phyloP scores from a whole-genome alignment of 169 alveolate genomes.

The Plasmodium fragile region DNA sequence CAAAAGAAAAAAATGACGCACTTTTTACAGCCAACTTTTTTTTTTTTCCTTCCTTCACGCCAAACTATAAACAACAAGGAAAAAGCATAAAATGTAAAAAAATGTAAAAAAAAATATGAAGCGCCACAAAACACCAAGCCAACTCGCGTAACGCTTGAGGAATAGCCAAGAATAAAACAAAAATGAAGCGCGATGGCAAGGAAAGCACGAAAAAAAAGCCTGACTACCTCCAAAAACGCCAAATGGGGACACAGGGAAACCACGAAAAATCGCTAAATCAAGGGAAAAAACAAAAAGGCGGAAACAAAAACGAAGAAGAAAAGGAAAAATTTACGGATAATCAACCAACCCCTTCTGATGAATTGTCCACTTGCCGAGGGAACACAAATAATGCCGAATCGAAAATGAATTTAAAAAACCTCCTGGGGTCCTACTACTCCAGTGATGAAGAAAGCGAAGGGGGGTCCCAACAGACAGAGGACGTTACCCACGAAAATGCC shows the following conservation, averaged over 20 bases:
- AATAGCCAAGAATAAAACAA: background rate
- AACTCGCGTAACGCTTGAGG: background rate
- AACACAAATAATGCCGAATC: background rate
- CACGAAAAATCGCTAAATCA: background rate
- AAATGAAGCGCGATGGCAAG: background rate
- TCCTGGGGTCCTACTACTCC: constrained; percentile 32
- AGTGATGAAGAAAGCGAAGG: constrained; percentile 54
- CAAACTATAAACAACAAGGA: constrained; percentile 1
- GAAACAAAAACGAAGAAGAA: background rate
- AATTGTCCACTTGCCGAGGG: background rate
- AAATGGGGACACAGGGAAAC: background rate
- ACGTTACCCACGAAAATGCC: background rate
- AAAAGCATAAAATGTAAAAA: background rate
- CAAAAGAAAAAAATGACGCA: background rate
- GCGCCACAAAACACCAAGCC: background rate
- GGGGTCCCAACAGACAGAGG: background rate
- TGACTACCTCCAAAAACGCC: background rate
- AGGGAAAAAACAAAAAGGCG: background rate
- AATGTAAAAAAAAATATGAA: background rate
- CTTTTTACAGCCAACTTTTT: background rate
- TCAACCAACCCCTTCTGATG: background rate
- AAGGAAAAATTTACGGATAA: background rate
- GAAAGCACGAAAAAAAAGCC: background rate
- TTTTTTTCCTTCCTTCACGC: background rate
- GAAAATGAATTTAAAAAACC: constrained; percentile 10